Base-by-base conservation (phyloP, 352 stramenopile species). In the Globisporangium ultimum region DNA sequence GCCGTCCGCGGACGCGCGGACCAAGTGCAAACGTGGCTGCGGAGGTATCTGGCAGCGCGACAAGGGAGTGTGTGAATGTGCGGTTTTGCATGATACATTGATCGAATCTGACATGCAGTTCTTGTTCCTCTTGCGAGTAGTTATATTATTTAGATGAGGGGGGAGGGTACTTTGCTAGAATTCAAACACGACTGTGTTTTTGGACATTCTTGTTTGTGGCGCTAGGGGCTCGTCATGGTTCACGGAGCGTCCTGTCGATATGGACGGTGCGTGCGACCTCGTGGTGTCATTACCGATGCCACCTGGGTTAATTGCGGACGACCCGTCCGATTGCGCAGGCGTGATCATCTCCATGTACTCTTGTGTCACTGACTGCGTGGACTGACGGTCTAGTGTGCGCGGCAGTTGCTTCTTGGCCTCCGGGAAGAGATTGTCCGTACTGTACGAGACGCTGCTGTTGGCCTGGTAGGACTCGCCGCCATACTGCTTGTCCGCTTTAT, bases 11-110 rank as follows among this genome's bases (percentile, higher is more conserved):
- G 68, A 32, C 54, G 63, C 1, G 71, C 71, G 8, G 66, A 71
- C n/a, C 66, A 73, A 38, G 66, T 80, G 28, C 43, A 65, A 12
- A 61, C 48, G 18, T 78, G 67, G 67, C 58, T 75, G 42, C 48
- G 40, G 13, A 56, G 57, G 2, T 52, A 53, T n/a, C n/a, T 41
- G 15, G 15, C 62, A 60, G 45, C 47, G 22, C 20, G 42, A 64
- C 14, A 60, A 21, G 42, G 17, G 21, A 54, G 21, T 45, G 42
- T 55, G 22, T 46, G 15, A 34, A 18, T 42, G 24, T 4, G 24
- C 24, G 24, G 28, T 10, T 36, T 36, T 36, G 4, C 28, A 36
- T 36, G 28, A 10, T 36, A 36, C 7, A 10, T 36, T 10, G 28
- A 36, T 36, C 28, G 8, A 36, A 36, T 5, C 28, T 36, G 28